Percentiles rank a stretch among this genome's conserved stretches.
Conservation (phyloP, 495 filamentous ascomycete species). For the Mycothermus thermophilus region DNA sequence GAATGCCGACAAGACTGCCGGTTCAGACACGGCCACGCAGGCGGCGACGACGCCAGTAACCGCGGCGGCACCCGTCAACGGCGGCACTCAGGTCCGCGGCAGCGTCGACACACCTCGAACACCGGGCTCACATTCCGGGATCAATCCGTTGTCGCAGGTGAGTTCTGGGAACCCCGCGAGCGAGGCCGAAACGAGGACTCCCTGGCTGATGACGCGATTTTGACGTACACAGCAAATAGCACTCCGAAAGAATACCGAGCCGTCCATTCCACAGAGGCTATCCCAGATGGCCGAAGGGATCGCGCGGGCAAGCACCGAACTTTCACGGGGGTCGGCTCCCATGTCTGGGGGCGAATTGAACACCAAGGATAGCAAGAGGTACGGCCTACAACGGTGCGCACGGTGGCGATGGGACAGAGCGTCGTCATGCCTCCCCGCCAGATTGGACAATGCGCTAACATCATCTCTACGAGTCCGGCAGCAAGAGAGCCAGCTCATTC, state of each 20-base stretch:
- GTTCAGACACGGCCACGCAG: too few relatives aligned
- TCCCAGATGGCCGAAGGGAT: constrained; percentile 27
- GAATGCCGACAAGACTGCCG: constrained; percentile 10
- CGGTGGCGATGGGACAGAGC: too few relatives aligned
- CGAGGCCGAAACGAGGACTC: too few relatives aligned
- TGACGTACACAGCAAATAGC: constrained; percentile 50
- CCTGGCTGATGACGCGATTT: too few relatives aligned
- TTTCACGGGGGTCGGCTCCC: constrained; percentile 16
- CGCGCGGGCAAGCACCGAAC: constrained; percentile 27
- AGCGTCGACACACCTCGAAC: constrained; percentile 4
- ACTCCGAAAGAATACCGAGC: constrained; percentile 65
- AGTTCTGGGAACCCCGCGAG: constrained; percentile 5
- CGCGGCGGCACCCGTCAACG: constrained; percentile 2
- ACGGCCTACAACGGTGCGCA: too few relatives aligned
- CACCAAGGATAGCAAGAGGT: constrained; percentile 67
- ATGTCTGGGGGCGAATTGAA: constrained; percentile 22
- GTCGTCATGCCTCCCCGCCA: too few relatives aligned
- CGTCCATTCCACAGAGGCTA: constrained; percentile 51
- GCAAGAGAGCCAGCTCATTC: constrained; percentile 77
- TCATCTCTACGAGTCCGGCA: too few relatives aligned
- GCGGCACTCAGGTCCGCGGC: constrained; percentile 3
- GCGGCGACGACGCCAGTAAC: constrained; percentile 3
- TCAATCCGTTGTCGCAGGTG: constrained; percentile 37
- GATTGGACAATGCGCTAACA: too few relatives aligned
- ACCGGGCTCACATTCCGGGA: constrained; percentile 14